Evolutionary conservation across 208 protist genomes (phyloP), one percentile per base, ranked within the genome.

Genomic region (Hexamita inflata): DNA sequence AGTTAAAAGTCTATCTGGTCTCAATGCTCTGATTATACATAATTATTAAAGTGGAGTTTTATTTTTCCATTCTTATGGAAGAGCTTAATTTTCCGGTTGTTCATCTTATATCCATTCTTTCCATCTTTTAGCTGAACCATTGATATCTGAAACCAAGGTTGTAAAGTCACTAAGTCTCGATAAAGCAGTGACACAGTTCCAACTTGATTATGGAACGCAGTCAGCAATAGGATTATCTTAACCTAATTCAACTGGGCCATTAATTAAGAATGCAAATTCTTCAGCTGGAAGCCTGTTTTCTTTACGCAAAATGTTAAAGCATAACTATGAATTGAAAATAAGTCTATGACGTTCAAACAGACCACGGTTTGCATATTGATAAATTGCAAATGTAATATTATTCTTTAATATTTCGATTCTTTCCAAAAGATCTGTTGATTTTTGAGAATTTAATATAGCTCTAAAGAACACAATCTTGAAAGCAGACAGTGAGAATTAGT

Each of bases 271-370:
- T 67, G 92, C 86, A 11, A 96, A 84, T 82, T 96, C 90, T 64
- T 88, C 88, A 34, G 61, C 34, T 68, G 90, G 80, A 39, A 96
- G 87, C n/a, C 88, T 1, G 41, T 81, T 75, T 26, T 70, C 42
- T 19, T 60, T 24, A 58, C 84, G 78, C 39, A 94, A 80, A 81
- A 97, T 93, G 62, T 83, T 85, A 77, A 96, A 94, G 58, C 87
- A 88, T 19, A 97, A 86, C 74, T 94, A 85, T 59, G 91, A 90
- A 7, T 89, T 90, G 80, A 97, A 96, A 78, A 97, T 97, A 53
- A 97, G 87, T 84, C 96, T 97, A 89, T 98, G 94, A 40, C 92
- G 87, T 85, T 96, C 92, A 79, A 98, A 98, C 30, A 96, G 85
- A 78, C 93, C 93, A 77, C 92, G 90, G n/a, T 91, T 49, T 59